A percentile compares a stretch with the other conserved stretches of the same genome.
Conservation (phyloP, 1,284 basidiomycete genomes). For the Moniliella sp. region DNA sequence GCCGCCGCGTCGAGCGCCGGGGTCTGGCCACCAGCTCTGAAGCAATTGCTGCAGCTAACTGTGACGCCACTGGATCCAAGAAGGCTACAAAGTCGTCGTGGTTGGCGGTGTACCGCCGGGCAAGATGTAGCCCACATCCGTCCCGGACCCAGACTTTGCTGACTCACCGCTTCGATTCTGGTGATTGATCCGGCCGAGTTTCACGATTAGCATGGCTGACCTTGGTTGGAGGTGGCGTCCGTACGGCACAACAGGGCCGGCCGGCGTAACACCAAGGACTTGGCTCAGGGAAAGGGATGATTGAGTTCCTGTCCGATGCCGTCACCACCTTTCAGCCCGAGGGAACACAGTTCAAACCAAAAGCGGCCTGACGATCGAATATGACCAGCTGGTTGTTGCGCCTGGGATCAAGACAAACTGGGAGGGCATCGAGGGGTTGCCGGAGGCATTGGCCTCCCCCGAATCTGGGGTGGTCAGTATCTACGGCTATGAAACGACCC, state of each 20-base stretch:
- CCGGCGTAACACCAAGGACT: slow-evolving; percentile 42
- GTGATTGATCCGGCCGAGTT: slow-evolving; percentile 18
- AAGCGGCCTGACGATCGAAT: slow-evolving; percentile 51
- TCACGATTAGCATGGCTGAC: slow-evolving; percentile 36
- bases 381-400: slow-evolving; percentile 71
- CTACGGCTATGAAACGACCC: slow-evolving; percentile 41
- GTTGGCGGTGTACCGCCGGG: slow-evolving; percentile 35
- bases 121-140: slow-evolving; percentile 30
- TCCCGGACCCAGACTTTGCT: slow-evolving; percentile 40
- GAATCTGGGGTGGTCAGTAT: slow-evolving; percentile 71
- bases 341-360: slow-evolving; percentile 49
- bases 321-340: slow-evolving; percentile 38
- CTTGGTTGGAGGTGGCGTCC: slow-evolving; percentile 79
- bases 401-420: slow-evolving; percentile 63
- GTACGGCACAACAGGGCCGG: slow-evolving; percentile 49
- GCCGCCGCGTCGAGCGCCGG: too few relatives aligned
- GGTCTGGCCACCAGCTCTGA: too few relatives aligned
- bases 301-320: neutral
- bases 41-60: too few relatives aligned
- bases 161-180: slow-evolving; percentile 13
- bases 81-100: slow-evolving; percentile 20
- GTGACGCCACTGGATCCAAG: too few relatives aligned
- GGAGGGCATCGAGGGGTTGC: slow-evolving; percentile 52
- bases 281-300: neutral
- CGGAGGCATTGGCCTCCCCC: slow-evolving; percentile 54